phyloP scores from a whole-genome alignment of 768 basidiomycete species.

The Postia placenta region DNA sequence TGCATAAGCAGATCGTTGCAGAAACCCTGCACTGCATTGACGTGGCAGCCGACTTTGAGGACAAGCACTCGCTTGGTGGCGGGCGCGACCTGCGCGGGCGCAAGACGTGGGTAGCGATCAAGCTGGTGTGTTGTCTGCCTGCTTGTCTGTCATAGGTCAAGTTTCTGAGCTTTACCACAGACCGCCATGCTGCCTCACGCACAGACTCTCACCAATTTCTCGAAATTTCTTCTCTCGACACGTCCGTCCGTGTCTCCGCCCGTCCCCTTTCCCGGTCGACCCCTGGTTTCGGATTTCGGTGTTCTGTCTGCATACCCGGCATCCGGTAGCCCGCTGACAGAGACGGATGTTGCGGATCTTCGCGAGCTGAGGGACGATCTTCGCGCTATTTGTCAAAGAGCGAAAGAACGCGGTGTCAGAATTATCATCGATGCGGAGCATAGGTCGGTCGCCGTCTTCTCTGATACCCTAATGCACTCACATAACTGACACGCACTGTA shows the following conservation, averaged over 20 bases:
- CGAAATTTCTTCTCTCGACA: constrained; percentile 45
- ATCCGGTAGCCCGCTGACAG: constrained; percentile 30
- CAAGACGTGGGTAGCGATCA: constrained; percentile 81
- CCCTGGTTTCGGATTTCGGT: constrained; percentile 51
- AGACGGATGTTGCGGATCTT: constrained; percentile 55
- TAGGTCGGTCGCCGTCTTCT: constrained; percentile 32
- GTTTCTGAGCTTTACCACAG: constrained; percentile 30
- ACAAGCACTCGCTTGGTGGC: constrained; percentile 21
- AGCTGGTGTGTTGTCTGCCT: constrained; percentile 47
- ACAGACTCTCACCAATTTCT: constrained; percentile 54
- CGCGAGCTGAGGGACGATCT: constrained; percentile 58
- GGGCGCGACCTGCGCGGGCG: constrained; percentile 28
- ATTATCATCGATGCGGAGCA: constrained; percentile 86
- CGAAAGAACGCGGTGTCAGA: constrained; percentile 54
- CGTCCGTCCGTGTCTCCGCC: constrained; percentile 27
- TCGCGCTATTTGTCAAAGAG: constrained; percentile 55
- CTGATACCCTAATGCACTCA: not conserved
- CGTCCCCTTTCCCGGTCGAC: constrained; percentile 67
- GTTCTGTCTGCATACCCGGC: constrained; percentile 30
- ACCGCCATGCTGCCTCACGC: constrained; percentile 66
- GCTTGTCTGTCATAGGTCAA: too few relatives aligned
- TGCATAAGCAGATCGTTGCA: constrained; percentile 58
- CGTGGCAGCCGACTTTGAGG: constrained; percentile 78
- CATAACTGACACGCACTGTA: not conserved
- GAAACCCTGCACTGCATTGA: constrained; percentile 78